Percentiles rank a stretch among this genome's conserved stretches.
Evolutionary conservation across 2,329 filamentous ascomycete genomes (phyloP).

Genomic region (Colletotrichum agaves): DNA sequence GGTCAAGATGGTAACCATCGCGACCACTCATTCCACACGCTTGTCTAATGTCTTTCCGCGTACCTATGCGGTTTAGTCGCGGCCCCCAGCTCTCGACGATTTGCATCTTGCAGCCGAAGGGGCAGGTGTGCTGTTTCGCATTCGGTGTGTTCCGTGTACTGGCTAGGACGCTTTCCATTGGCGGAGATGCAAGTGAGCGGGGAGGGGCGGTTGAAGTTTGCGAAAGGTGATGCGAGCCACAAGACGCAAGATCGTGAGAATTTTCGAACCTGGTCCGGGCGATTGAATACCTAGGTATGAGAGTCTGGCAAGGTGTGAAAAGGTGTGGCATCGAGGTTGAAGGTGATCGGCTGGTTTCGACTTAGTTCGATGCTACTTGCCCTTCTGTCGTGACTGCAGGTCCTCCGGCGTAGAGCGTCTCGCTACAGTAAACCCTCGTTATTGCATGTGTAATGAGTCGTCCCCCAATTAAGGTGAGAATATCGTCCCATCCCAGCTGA

Average conservation of each 20-base stretch:
- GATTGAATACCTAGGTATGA: neutral
- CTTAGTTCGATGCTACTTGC: neutral
- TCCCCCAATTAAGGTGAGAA: neutral
- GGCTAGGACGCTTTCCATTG: constrained; percentile 3
- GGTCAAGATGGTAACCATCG: too few relatives aligned
- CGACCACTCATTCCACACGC: too few relatives aligned
- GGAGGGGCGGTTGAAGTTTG: neutral
- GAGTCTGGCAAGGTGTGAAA: constrained; percentile 11
- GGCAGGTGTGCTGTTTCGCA: constrained; percentile 7
- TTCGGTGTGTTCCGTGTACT: constrained; percentile 17
- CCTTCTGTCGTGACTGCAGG: constrained; percentile 15
- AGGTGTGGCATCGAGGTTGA: neutral
- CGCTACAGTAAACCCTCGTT: constrained; percentile 15
- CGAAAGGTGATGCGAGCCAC: constrained; percentile 16
- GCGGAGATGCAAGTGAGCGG: constrained; percentile 6
- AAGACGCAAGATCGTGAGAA: constrained; percentile 19
- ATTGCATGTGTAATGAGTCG: constrained; percentile 18
- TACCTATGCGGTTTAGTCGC: too few relatives aligned
- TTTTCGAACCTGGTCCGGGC: neutral
- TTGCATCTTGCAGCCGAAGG: constrained; percentile 20
- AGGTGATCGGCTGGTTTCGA: neutral
- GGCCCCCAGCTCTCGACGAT: constrained; percentile 3
- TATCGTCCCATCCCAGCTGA: constrained; percentile 11
- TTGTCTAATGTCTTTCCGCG: too few relatives aligned
- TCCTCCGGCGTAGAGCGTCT: constrained; percentile 27